A percentile compares a stretch with the other conserved stretches of the same genome.
phyloP scores from a whole-genome alignment of 805 yeast species.

The Groenewaldozyma tartarivorans region DNA sequence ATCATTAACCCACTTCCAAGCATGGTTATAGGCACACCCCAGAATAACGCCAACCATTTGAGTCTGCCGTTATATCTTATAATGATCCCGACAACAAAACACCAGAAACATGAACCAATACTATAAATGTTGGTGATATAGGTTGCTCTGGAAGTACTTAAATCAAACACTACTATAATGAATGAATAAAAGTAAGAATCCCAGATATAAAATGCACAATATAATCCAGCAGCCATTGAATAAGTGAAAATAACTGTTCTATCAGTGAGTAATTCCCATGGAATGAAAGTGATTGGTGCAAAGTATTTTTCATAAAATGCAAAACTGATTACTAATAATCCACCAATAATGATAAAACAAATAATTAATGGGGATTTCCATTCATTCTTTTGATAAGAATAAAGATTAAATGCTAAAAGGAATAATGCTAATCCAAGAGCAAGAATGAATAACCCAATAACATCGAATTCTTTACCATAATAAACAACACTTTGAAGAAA shows the following conservation, averaged over 20 bases:
- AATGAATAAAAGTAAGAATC: constrained; percentile 52
- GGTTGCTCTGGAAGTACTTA: constrained; percentile 46
- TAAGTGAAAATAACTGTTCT: constrained; percentile 47
- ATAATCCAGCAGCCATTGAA: constrained; percentile 36
- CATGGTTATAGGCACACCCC: constrained; percentile 47
- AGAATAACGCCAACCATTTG: constrained; percentile 29
- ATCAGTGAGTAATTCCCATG: constrained; percentile 43
- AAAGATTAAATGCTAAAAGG: constrained; percentile 31
- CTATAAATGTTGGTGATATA: constrained; percentile 6
- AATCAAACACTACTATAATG: constrained; percentile 47
- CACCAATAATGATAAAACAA: constrained; percentile 36
- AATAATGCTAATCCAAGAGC: constrained; percentile 26
- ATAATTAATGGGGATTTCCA: constrained; percentile 28
- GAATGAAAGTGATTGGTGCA: constrained; percentile 50
- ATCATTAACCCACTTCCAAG: constrained; percentile 46
- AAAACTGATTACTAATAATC: constrained; percentile 39
- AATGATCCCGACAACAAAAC: constrained; percentile 44
- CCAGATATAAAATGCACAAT: constrained; percentile 46
- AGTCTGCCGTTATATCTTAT: constrained; percentile 42
- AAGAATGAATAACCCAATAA: constrained; percentile 28
- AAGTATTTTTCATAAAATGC: constrained; percentile 41
- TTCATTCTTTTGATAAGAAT: constrained; percentile 23
- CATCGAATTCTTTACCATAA: constrained; percentile 29
- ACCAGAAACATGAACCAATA: constrained; percentile 31
- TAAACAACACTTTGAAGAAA: constrained; percentile 13